Conservation (phyloP, 495 filamentous ascomycete species). For the Aspergillus mulundensis region DNA sequence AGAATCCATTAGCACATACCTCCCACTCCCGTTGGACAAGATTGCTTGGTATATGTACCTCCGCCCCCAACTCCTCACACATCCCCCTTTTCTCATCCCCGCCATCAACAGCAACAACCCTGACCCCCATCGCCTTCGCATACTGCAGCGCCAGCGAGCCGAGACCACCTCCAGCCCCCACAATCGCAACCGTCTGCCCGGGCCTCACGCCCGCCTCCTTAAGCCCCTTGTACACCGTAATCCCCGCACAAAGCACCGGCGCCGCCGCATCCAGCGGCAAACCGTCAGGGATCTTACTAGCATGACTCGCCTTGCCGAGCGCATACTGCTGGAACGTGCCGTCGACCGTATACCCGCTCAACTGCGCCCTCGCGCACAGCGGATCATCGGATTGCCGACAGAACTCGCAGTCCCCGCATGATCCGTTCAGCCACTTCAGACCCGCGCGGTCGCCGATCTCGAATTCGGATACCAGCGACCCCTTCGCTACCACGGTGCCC, state of each 20-base stretch:
- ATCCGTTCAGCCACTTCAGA: constrained; percentile 89
- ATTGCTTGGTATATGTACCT: constrained; percentile 15
- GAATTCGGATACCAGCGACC: constrained; percentile 66
- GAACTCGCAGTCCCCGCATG: constrained; percentile 50
- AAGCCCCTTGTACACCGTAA: constrained; percentile 17
- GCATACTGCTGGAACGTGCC: constrained; percentile 20
- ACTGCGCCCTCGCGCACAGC: constrained; percentile 5
- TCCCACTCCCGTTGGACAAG: no score
- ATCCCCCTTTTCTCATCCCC: constrained; percentile 73
- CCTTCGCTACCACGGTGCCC: constrained; percentile 76
- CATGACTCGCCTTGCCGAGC: constrained; percentile 13
- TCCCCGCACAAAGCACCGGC: constrained; percentile 15
- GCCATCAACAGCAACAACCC: constrained; percentile 72
- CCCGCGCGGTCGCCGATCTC: constrained; percentile 78
- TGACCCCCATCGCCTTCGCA: constrained; percentile 82
- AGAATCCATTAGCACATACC: background rate
- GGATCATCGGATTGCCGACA: constrained; percentile 5
- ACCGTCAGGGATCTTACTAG: constrained; percentile 3
- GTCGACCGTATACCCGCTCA: constrained; percentile 16
- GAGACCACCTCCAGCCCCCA: constrained; percentile 84
- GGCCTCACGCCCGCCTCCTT: constrained; percentile 12
- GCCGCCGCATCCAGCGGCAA: constrained; percentile 12
- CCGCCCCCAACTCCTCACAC: constrained; percentile 62
- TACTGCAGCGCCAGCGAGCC: constrained; percentile 79
- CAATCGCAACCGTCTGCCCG: constrained; percentile 51